These are phyloP conservation scores for Arthroderma sp. DNA, from an alignment of 2,329 filamentous ascomycete species.

Conservation along the genomic window DNA sequence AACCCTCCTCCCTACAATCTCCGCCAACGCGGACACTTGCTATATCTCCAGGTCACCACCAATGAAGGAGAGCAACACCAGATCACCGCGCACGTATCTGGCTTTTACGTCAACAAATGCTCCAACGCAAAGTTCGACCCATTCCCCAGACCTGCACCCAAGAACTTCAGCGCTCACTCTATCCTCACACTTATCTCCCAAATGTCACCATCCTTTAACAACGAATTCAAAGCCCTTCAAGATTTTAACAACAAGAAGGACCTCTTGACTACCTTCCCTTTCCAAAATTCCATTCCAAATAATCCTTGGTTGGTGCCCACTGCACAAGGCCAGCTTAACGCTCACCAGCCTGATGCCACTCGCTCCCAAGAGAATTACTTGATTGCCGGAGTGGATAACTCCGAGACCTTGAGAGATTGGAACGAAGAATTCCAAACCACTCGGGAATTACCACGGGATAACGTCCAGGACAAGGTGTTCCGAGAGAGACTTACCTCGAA, in stretches of 20 bases:
- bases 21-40: constrained; percentile 77
- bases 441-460: constrained; percentile 82
- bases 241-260: constrained; percentile 77
- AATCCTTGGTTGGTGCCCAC: constrained; percentile 82
- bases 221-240: constrained; percentile 64
- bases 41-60: constrained; percentile 80
- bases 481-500: constrained; percentile 87
- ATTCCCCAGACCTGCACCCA: constrained; percentile 62
- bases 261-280: constrained; percentile 82
- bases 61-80: constrained; percentile 92
- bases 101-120: constrained; percentile 95
- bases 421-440: constrained; percentile 99
- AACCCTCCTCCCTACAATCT: constrained; percentile 90
- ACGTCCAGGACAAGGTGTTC: constrained; percentile 90
- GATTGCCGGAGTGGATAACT: constrained; percentile 80
- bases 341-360: constrained; percentile 71
- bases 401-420: constrained; percentile 91
- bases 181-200: constrained; percentile 65
- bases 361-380: constrained; percentile 88
- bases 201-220: constrained; percentile 70
- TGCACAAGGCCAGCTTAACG: constrained; percentile 45
- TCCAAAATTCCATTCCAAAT: constrained; percentile 85
- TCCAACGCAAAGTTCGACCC: constrained; percentile 94
- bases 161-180: constrained; percentile 70
- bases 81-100: constrained; percentile 83